Conservation (phyloP, 2,329 filamentous ascomycete species). For the Ophiostoma himal-ulmi region DNA sequence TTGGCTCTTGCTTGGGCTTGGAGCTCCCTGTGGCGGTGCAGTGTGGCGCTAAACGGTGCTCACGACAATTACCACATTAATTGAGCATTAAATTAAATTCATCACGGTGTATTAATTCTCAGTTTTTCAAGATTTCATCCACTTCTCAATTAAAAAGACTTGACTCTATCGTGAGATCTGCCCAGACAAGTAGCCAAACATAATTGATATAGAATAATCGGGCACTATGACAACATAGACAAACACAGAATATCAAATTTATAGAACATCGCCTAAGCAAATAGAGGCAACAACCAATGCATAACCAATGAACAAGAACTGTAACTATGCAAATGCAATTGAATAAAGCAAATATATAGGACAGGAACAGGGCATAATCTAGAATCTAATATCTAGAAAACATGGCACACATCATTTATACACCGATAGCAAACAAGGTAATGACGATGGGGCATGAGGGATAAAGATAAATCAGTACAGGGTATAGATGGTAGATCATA, state of each 20-base stretch:
- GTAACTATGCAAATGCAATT: not conserved
- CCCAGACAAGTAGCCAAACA: too few species aligned
- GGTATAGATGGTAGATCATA: conserved; percentile 6
- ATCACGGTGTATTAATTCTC: not conserved
- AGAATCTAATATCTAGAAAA: not conserved
- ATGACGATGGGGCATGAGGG: not conserved
- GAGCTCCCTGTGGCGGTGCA: conserved; percentile 15
- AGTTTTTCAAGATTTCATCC: not conserved
- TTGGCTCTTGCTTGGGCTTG: not conserved
- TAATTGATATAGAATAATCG: not conserved
- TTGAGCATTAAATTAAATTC: not conserved
- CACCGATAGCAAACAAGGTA: not conserved
- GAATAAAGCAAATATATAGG: not conserved
- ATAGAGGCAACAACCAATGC: not conserved
- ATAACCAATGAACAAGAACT: not conserved
- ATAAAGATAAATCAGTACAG: conserved; percentile 4
- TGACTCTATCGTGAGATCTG: not conserved
- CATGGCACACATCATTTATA: conserved; percentile 6
- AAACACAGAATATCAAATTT: not conserved
- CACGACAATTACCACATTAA: not conserved
- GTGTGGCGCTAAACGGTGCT: not conserved
- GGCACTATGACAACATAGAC: not conserved
- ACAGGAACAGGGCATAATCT: not conserved
- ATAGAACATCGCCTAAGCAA: not conserved
- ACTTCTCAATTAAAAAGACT: not conserved